Evolutionary conservation across 306 rosid species (phyloP).

Genomic region (Nissolia schottii): DNA sequence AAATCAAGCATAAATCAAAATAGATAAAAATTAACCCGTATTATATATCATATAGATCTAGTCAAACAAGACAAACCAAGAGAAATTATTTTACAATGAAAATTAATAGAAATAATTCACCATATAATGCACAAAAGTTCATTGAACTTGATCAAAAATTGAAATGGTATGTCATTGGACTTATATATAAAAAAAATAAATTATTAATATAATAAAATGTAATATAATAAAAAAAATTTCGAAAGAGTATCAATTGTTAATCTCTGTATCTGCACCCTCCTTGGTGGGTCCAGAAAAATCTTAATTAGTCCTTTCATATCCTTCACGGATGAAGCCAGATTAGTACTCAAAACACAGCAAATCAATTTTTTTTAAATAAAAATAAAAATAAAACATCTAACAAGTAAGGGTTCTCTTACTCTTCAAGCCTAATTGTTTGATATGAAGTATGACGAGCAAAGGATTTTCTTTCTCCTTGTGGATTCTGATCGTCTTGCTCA

Average conservation of each 20-base stretch:
- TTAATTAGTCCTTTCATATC: not conserved
- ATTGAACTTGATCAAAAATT: not conserved
- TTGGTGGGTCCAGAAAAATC: not conserved
- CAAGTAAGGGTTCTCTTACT: constrained; percentile 35
- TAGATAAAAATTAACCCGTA: not conserved
- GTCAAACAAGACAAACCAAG: not conserved
- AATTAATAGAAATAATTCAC: not conserved
- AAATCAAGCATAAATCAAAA: not conserved
- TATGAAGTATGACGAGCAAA: constrained; percentile 42
- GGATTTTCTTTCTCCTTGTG: constrained; percentile 21
- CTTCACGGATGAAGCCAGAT: not conserved
- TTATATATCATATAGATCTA: not conserved
- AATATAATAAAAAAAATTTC: too few relatives aligned
- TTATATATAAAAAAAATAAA: not conserved
- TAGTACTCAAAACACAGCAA: not conserved
- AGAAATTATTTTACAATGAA: not conserved
- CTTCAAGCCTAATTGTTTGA: constrained; percentile 53
- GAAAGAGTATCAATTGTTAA: not conserved
- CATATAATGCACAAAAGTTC: not conserved
- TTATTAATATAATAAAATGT: too few relatives aligned
- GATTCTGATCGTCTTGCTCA: constrained; percentile 25
- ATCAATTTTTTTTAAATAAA: not conserved
- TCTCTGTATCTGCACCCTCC: not conserved
- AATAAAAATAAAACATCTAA: not conserved
- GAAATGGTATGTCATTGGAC: not conserved